A percentile compares a stretch with the other conserved stretches of the same genome.
Conservation (phyloP, 495 filamentous ascomycete genomes). For the Aspergillus avenaceus region DNA sequence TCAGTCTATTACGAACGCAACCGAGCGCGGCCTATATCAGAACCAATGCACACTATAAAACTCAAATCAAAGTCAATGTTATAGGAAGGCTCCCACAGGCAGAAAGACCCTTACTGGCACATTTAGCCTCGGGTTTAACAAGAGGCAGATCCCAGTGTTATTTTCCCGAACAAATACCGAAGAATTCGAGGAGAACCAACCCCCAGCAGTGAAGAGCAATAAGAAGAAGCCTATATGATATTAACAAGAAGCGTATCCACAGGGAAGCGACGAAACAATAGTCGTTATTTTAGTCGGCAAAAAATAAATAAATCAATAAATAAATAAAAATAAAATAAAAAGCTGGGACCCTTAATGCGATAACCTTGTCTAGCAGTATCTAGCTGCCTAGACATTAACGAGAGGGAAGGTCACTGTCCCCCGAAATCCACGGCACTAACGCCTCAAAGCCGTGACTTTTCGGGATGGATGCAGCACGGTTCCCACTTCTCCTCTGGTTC, state of each 20-base stretch:
- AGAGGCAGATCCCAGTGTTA: not conserved
- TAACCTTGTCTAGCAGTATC: not conserved
- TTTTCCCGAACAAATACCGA: slow-evolving; percentile 34
- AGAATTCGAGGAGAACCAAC: not conserved
- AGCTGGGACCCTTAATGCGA: not conserved
- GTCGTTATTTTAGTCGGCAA: not conserved
- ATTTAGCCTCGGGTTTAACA: slow-evolving; percentile 10
- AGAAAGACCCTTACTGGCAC: slow-evolving; percentile 7
- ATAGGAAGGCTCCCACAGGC: not conserved
- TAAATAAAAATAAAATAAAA: no score
- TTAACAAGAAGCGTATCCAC: not conserved
- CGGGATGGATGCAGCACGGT: not conserved
- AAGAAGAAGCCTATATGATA: not conserved
- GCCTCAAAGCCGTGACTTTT: slow-evolving; percentile 1
- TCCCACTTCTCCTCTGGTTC: not conserved
- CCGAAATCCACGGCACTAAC: not conserved
- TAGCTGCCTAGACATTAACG: not conserved
- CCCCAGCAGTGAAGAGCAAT: not conserved
- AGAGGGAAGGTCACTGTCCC: not conserved
- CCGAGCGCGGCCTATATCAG: not conserved
- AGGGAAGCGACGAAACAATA: not conserved
- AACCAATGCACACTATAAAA: not conserved
- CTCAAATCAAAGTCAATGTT: not conserved
- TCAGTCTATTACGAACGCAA: not conserved
- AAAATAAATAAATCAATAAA: no score